Base-by-base conservation (phyloP, 192 early-diverging fungal species). In the Backusella morwellensis region DNA sequence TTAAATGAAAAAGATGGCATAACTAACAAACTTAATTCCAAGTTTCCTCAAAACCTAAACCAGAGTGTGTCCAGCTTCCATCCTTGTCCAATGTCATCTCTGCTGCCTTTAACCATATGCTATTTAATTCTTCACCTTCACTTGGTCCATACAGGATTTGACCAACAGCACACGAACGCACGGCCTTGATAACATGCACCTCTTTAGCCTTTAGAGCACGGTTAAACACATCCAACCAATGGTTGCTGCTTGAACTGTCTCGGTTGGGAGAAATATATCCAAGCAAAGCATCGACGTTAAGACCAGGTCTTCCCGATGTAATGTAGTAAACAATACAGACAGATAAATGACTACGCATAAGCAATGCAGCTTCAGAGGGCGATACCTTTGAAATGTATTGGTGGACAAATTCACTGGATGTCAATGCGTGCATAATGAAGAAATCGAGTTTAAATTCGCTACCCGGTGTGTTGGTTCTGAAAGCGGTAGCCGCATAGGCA, bases 341-440 rank as follows among this genome's bases (percentile, higher is more conserved):
- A 6, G 75, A 54, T 15, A 78, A 56, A 41, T 90, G 85, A 0
- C 83, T 83, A 29, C 74, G 84, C n/a, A 91, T 70, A 41, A 89
- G 72, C 4, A 71, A 68, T 3, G 77, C 81, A 59, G 82, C 76
- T 23, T 90, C 82, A 9, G 80, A 75, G 38, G 84, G 76, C 0
- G 85, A 29, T 35, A 91, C 36, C 8, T 40, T 35, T 50, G 80
- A 78, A 15, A 85, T 67, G 14, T 81, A 50, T 15, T 85, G 81
- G 42, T 88, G 88, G 15, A 89, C 29, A 59, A 89, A 89, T 41
- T 86, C 81, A 9, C 80, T 70, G n/a, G 88, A 86, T 1, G 90
- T 90, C 68, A 90, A 59, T 42, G 81, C 78, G 76, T 91, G 90
- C 80, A 85, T 83, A 36, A 86, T 68, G 47, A 85, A 85, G 77